Conservation (phyloP, 2,329 filamentous ascomycete species). For the Diaporthe citrichinensis region DNA sequence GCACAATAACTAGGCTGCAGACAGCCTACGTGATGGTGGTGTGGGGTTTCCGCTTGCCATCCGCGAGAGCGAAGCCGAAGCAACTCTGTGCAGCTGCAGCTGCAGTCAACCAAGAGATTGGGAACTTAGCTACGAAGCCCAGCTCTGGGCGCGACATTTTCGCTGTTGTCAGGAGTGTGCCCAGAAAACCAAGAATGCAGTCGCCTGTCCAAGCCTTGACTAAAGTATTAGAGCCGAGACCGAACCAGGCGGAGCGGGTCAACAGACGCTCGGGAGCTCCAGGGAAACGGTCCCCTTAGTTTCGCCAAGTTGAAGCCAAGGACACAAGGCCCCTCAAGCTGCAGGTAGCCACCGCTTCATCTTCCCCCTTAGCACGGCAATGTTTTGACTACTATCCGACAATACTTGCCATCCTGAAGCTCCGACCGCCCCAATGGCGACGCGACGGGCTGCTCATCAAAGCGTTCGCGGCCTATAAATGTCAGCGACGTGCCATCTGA, state of each 20-base stretch:
- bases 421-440: not conserved
- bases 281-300: constrained; percentile 24
- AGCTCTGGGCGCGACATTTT: constrained; percentile 30
- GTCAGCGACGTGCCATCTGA: constrained; percentile 6
- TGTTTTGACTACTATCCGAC: constrained; percentile 17
- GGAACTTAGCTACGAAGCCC: constrained; percentile 24
- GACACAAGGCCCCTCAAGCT: constrained; percentile 18
- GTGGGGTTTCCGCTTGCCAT: constrained; percentile 18
- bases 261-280: constrained; percentile 24
- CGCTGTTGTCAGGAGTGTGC: constrained; percentile 17
- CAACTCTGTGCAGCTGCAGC: not conserved
- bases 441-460: not conserved
- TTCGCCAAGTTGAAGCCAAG: constrained; percentile 33
- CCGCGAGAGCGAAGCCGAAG: constrained; percentile 31
- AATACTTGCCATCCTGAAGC: constrained; percentile 18
- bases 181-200: constrained; percentile 27
- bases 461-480: constrained; percentile 10
- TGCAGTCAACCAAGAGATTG: constrained; percentile 18
- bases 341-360: constrained; percentile 16
- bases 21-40: not conserved
- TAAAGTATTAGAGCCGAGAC: constrained; percentile 26
- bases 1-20: too few species aligned
- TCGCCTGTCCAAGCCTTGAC: constrained; percentile 7
- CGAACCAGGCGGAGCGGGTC: constrained; percentile 18
- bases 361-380: constrained; percentile 19